Conservation (phyloP, 1,284 basidiomycete genomes). For the Hortiboletus rubellus region DNA sequence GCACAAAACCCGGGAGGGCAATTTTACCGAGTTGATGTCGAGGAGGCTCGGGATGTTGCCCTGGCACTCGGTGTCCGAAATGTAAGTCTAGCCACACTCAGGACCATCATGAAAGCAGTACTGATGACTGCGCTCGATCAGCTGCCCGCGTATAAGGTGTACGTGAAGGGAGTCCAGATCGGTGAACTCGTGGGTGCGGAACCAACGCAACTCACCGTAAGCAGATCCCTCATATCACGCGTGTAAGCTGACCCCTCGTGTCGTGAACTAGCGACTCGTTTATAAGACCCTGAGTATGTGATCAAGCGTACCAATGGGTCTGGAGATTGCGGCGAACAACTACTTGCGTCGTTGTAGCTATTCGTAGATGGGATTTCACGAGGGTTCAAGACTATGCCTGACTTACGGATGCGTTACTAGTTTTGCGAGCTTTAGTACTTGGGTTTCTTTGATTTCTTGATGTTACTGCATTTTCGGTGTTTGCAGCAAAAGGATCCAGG, state of each 20-base stretch:
- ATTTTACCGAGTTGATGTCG: constrained; percentile 85
- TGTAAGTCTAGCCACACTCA: constrained; percentile 39
- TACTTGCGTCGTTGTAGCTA: constrained; percentile 9
- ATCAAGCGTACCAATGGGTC: constrained; percentile 9
- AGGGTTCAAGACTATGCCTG: constrained; percentile 7
- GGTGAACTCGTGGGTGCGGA: constrained; percentile 65
- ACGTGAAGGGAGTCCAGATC: constrained; percentile 67
- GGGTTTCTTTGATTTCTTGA: constrained; percentile 5
- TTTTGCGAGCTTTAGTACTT: constrained; percentile 4
- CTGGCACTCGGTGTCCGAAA: constrained; percentile 74
- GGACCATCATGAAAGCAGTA: constrained; percentile 15
- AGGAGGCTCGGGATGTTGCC: constrained; percentile 53
- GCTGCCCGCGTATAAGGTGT: constrained; percentile 80
- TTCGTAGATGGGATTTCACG: constrained; percentile 24
- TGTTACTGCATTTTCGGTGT: constrained; percentile 2
- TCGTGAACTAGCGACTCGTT: constrained; percentile 27
- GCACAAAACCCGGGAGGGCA: constrained; percentile 40
- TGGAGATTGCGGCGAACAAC: constrained; percentile 12
- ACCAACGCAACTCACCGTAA: constrained; percentile 31
- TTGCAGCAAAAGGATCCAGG: not conserved
- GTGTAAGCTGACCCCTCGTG: constrained; percentile 22
- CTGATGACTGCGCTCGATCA: constrained; percentile 24
- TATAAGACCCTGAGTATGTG: constrained; percentile 33
- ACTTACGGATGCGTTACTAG: constrained; percentile 13
- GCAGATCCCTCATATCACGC: constrained; percentile 21